phyloP scores from a whole-genome alignment of 495 filamentous ascomycete species.

The Ramalina intermedia region DNA sequence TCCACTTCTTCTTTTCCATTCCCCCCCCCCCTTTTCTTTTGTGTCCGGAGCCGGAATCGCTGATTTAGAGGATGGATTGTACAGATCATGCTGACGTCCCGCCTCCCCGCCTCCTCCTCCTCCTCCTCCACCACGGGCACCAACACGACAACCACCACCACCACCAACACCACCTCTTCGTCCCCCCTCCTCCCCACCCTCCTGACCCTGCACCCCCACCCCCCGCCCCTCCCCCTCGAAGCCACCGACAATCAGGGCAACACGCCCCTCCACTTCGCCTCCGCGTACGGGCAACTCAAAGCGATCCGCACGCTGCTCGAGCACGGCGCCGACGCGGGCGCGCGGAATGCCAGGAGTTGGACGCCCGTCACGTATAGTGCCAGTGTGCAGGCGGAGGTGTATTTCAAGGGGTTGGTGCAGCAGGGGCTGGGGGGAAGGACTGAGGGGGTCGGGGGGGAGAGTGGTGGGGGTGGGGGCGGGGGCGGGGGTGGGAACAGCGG shows the following conservation, averaged over 20 bases:
- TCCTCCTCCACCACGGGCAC: too few species aligned
- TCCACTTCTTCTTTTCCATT: neutral
- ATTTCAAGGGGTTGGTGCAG: constrained; percentile 48
- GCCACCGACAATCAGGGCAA: constrained; percentile 49
- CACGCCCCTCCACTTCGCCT: constrained; percentile 59
- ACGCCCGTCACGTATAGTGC: constrained; percentile 57
- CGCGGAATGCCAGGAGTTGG: constrained; percentile 56
- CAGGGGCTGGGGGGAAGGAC: constrained; percentile 17
- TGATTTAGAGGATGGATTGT: too few species aligned
- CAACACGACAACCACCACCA: neutral
- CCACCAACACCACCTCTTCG: neutral
- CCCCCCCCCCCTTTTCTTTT: constrained; percentile 6
- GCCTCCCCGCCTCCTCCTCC: neutral
- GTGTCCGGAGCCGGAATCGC: neutral
- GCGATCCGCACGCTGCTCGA: constrained; percentile 57
- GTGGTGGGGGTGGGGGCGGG: constrained; percentile 1
- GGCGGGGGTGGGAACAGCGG: neutral
- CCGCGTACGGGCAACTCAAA: constrained; percentile 54
- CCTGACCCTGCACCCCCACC: constrained; percentile 5
- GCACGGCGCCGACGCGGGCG: constrained; percentile 49
- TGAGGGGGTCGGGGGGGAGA: constrained; percentile 2
- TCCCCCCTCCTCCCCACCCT: constrained; percentile 3
- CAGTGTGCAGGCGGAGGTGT: constrained; percentile 62
- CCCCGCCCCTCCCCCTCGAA: neutral
- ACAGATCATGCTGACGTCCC: neutral